Evolutionary conservation across 441 rosid genomes (phyloP).

Genomic region (Mallotus japonicus): DNA sequence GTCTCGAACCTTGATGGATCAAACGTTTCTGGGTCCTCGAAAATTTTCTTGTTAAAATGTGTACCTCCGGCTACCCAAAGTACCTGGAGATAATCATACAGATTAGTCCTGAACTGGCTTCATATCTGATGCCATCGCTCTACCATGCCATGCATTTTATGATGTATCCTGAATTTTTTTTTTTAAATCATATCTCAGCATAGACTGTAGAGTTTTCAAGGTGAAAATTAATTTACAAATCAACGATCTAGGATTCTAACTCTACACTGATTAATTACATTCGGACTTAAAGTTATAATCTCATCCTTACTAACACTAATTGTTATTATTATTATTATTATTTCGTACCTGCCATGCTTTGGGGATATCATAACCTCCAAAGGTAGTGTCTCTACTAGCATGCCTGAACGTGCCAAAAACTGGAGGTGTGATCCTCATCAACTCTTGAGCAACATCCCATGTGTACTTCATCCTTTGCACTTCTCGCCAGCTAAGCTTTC

Average conservation of each 20-base stretch:
- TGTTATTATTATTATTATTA: too few relatives aligned
- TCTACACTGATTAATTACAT: too few relatives aligned
- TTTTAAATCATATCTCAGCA: too few relatives aligned
- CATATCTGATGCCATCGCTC: too few relatives aligned
- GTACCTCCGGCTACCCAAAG: constrained; percentile 11
- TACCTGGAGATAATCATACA: neutral
- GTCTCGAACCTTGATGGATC: neutral
- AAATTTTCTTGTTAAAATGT: constrained; percentile 4
- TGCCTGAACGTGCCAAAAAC: constrained; percentile 10
- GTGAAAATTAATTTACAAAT: too few relatives aligned
- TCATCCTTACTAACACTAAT: neutral
- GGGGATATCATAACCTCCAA: constrained; percentile 4
- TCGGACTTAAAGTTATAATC: neutral
- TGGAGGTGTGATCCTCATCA: constrained; percentile 15
- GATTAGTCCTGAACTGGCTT: too few relatives aligned
- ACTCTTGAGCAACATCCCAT: constrained; percentile 19
- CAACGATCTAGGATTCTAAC: too few relatives aligned
- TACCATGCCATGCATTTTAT: too few relatives aligned
- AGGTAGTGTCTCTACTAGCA: constrained; percentile 7
- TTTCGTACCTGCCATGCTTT: constrained; percentile 16
- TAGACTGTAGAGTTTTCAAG: too few relatives aligned
- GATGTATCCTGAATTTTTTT: too few relatives aligned
- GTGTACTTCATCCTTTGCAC: constrained; percentile 17
- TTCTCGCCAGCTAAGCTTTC: neutral
- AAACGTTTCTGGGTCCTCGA: constrained; percentile 8